Conservation (phyloP, 306 rosid species). For the Notholithocarpus densiflorus region DNA sequence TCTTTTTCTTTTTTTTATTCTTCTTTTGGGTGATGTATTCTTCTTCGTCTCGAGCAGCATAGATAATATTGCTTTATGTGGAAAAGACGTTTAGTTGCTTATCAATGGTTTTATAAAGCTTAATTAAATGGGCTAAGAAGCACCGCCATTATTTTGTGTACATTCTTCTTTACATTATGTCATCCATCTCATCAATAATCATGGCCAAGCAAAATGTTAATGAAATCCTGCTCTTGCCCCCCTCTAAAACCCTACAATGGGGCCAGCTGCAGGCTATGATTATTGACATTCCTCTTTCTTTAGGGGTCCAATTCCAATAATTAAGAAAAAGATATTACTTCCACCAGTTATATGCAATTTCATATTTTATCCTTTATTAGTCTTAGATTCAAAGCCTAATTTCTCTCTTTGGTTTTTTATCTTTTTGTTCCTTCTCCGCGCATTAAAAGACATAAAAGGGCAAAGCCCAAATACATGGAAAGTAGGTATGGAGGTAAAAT, state of each 20-base stretch:
- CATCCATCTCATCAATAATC: background rate
- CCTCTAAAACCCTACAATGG: background rate
- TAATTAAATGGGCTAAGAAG: background rate
- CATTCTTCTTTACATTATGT: background rate
- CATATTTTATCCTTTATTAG: background rate
- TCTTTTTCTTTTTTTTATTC: background rate
- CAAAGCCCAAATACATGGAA: no score
- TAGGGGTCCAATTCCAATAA: background rate
- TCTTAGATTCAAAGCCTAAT: background rate
- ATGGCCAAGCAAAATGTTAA: constrained; percentile 1
- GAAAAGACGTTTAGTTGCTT: background rate
- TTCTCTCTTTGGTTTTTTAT: background rate
- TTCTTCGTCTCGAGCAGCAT: background rate
- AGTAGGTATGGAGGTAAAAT: background rate
- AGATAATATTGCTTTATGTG: background rate
- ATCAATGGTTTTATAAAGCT: background rate
- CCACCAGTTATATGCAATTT: background rate
- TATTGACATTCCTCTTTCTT: background rate
- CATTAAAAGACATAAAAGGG: background rate
- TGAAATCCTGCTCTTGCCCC: background rate
- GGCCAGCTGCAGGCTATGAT: background rate
- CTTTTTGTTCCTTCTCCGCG: background rate
- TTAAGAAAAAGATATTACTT: background rate
- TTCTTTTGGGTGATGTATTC: background rate
- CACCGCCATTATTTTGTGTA: background rate